These are phyloP conservation scores for Talaromyces pinophilus DNA, from an alignment of 2,329 filamentous ascomycete genomes.

Conservation along the genomic window DNA sequence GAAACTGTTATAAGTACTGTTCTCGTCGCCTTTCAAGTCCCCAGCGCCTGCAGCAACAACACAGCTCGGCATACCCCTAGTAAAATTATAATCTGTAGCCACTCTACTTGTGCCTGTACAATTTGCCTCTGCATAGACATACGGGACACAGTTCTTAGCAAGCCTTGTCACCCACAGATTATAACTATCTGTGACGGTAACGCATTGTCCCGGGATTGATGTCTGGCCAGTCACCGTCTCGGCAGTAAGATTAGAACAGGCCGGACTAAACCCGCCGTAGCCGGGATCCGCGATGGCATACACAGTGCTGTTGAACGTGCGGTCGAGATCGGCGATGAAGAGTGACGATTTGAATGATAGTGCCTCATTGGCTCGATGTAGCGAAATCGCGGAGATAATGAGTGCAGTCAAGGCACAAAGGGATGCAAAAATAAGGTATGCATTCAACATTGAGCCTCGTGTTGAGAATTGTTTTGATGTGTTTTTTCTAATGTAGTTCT, in stretches of 20 bases:
- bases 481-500: neutral
- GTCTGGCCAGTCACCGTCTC: neutral
- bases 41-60: neutral
- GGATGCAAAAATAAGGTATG: neutral
- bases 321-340: neutral
- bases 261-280: neutral
- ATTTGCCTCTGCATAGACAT: neutral
- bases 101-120: neutral
- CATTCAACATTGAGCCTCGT: neutral
- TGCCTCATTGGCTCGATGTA: neutral
- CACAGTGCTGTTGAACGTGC: neutral
- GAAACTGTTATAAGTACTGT: neutral
- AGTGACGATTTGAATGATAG: neutral
- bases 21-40: neutral
- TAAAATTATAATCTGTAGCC: neutral
- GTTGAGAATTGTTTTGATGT: neutral
- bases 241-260: neutral
- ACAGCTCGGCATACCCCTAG: neutral
- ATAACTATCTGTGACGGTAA: neutral
- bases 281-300: neutral
- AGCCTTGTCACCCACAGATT: slow-evolving; percentile 5
- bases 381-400: neutral
- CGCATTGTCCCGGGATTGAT: neutral
- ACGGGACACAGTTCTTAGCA: neutral
- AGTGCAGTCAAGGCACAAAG: neutral